Base-by-base conservation (phyloP, 345 rosid genomes). In the Trapa incisa region DNA sequence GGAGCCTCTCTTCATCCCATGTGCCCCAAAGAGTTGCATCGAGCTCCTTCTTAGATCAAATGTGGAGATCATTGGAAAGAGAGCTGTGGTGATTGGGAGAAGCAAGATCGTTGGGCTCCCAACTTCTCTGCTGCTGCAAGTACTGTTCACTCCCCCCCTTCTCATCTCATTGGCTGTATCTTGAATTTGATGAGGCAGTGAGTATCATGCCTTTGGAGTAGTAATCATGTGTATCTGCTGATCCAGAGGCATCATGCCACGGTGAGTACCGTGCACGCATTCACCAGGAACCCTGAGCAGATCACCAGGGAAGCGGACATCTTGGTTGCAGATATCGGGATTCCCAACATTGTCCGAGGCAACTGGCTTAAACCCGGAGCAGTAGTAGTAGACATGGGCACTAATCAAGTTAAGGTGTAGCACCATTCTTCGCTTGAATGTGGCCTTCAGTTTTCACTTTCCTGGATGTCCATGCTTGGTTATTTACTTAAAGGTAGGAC, bases 331-430 rank as follows among this genome's bases (percentile, higher is more conserved):
- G 81, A 67, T 67, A 70, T 68, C 35, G 79, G 82, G 17, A 43
- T 61, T 22, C 77, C 82, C 33, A 61, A 75, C 68, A 29, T 79
- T 22, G 70, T 75, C 36, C 70, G 73, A 17, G 77, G 82, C 4
- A 54, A 60, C 64, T 79, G 82, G 82, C 64, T 75, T n/a, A 75
- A 75, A 50, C 75, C 77, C 0, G 79, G 82, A 47, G 79, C 82
- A 57, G 68, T 68, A 50, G 77, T 75, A 11, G 72, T 79, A 69
- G 82, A 79, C 48, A 65, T 56, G 47, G 82, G 82, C n/a, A 35
- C 75, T 50, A 72, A 62, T 73, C 58, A 65, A 32, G 68, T 75
- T 60, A 43, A 73, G 81, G 81, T 78, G 70, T 15, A 47, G 29
- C 32, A 45, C 48, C 48, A 45, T 45, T 45, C 48, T 45, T 22